phyloP scores from a whole-genome alignment of 2,329 filamentous ascomycete species.

The Leptographium radiaticola region DNA sequence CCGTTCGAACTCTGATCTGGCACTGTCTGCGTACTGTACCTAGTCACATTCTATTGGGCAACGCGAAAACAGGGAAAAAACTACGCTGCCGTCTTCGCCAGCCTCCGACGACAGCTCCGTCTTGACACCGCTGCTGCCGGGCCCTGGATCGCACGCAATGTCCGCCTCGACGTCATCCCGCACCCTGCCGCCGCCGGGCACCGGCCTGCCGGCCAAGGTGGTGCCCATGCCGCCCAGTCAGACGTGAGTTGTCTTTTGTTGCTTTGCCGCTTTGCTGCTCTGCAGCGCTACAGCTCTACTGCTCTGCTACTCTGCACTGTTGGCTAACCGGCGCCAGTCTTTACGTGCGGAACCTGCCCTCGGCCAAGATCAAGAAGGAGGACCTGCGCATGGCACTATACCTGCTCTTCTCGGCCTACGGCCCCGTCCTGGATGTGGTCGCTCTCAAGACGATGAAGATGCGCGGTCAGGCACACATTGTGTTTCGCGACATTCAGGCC shows the following conservation, averaged over 20 bases:
- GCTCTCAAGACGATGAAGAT: slow-evolving; percentile 82
- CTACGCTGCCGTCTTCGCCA: neutral
- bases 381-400: slow-evolving; percentile 82
- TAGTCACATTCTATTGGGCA: neutral
- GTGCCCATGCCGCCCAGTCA: slow-evolving; percentile 55
- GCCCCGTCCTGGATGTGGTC: slow-evolving; percentile 82
- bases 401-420: slow-evolving; percentile 87
- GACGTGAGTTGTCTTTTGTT: slow-evolving; percentile 50
- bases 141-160: slow-evolving; percentile 15
- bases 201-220: slow-evolving; percentile 26
- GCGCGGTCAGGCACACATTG: slow-evolving; percentile 90
- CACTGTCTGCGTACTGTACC: neutral
- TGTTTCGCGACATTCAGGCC: slow-evolving; percentile 80
- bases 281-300: neutral
- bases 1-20: neutral
- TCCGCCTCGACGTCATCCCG: slow-evolving; percentile 18
- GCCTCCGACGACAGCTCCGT: neutral
- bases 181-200: slow-evolving; percentile 15
- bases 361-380: slow-evolving; percentile 77
- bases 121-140: neutral
- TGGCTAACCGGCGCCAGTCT: slow-evolving; percentile 39
- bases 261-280: slow-evolving; percentile 1
- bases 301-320: slow-evolving; percentile 12
- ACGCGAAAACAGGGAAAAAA: neutral
- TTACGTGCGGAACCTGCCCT: slow-evolving; percentile 76